These are phyloP conservation scores for Diaporthe capsici DNA, from an alignment of 2,329 filamentous ascomycete species.

Conservation along the genomic window DNA sequence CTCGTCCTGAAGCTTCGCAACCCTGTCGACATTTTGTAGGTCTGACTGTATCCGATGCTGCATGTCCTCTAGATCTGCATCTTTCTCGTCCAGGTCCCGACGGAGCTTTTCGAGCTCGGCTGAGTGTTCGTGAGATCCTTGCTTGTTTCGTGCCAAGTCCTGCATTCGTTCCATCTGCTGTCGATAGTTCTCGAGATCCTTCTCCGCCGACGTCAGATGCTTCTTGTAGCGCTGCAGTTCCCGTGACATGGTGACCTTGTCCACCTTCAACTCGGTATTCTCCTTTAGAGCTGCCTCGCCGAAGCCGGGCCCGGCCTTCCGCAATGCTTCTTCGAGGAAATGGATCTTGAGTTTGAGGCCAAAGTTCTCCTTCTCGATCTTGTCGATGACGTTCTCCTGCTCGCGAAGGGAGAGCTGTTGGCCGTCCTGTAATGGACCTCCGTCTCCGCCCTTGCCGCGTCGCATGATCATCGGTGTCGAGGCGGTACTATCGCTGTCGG, in stretches of 20 bases:
- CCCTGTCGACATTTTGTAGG: constrained; percentile 68
- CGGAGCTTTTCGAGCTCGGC: constrained; percentile 72
- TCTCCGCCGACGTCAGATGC: constrained; percentile 84
- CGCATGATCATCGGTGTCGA: constrained; percentile 85
- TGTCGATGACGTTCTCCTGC: constrained; percentile 95
- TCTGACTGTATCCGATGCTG: constrained; percentile 71
- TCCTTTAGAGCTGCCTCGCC: constrained; percentile 91
- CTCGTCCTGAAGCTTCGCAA: constrained; percentile 79
- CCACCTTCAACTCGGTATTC: constrained; percentile 96
- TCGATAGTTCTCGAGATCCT: constrained; percentile 86
- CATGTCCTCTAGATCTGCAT: constrained; percentile 73
- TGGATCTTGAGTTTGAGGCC: constrained; percentile 97
- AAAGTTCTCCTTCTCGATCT: constrained; percentile 98
- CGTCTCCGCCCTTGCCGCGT: constrained; percentile 67
- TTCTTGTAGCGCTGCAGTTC: constrained; percentile 92
- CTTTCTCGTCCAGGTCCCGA: constrained; percentile 68
- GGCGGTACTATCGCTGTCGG: constrained; percentile 83
- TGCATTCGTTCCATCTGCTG: constrained; percentile 86
- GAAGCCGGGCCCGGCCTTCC: constrained; percentile 89
- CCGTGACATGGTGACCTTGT: constrained; percentile 89
- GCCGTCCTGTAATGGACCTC: constrained; percentile 78
- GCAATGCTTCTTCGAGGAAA: constrained; percentile 91
- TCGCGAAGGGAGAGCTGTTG: constrained; percentile 93
- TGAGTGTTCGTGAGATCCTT: constrained; percentile 78
- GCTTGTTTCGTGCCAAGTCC: constrained; percentile 83